Percentiles rank a stretch among this genome's conserved stretches.
Evolutionary conservation across 176 grass and related monocot species (phyloP).

Genomic region (Pontederia paniculata): DNA sequence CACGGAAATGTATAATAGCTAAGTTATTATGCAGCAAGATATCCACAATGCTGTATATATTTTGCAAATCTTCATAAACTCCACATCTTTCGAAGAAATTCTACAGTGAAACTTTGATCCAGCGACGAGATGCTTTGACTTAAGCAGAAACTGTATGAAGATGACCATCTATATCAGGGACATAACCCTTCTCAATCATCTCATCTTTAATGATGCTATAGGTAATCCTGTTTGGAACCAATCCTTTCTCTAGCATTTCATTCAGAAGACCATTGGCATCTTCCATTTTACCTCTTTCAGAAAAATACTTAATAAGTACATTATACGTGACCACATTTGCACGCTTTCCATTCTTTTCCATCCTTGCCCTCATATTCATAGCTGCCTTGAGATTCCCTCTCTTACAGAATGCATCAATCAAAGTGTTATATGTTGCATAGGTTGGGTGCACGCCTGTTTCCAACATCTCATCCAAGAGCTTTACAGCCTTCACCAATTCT

Average conservation of each 20-base stretch:
- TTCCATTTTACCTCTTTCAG: constrained; percentile 50
- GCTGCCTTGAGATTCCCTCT: constrained; percentile 64
- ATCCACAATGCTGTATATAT: too few species aligned
- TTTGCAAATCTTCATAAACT: too few species aligned
- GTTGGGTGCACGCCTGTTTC: constrained; percentile 47
- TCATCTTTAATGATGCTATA: constrained; percentile 70
- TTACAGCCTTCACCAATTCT: constrained; percentile 50
- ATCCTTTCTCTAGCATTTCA: constrained; percentile 79
- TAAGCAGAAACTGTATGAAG: constrained; percentile 24
- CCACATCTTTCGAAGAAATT: too few species aligned
- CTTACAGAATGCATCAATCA: constrained; percentile 81
- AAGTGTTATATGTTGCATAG: constrained; percentile 60
- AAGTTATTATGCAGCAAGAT: too few species aligned
- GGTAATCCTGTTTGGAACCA: constrained; percentile 61
- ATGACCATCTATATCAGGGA: constrained; percentile 59
- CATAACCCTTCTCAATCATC: constrained; percentile 82
- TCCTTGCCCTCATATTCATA: constrained; percentile 54
- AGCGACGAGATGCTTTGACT: too few species aligned
- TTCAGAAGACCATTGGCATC: constrained; percentile 70
- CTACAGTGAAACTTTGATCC: too few species aligned
- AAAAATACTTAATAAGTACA: constrained; percentile 68
- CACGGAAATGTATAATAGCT: too few species aligned
- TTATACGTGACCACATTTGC: constrained; percentile 79
- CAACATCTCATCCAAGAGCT: constrained; percentile 81
- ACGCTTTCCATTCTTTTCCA: constrained; percentile 60